Conservation (phyloP, 1,284 basidiomycete species). For the Pholiota adiposa region DNA sequence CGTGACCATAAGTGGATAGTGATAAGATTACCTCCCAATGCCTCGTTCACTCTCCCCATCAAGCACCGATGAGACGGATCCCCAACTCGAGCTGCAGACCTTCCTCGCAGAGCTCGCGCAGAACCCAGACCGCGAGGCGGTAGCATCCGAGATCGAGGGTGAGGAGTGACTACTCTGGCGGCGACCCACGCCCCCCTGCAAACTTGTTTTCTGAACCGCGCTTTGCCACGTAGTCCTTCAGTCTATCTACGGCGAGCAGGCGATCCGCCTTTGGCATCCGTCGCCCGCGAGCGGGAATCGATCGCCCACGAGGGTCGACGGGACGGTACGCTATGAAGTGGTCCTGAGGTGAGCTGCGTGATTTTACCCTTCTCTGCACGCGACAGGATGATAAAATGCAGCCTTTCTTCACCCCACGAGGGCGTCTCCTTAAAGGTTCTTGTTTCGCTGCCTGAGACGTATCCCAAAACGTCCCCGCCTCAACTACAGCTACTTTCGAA, state of each 20-base stretch:
- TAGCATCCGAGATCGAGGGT: constrained; percentile 75
- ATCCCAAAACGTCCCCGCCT: constrained; percentile 74
- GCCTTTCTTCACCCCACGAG: constrained; percentile 61
- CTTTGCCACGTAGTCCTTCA: constrained; percentile 59
- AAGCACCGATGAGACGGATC: constrained; percentile 27
- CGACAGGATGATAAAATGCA: constrained; percentile 33
- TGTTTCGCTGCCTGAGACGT: constrained; percentile 74
- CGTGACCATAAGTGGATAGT: background rate
- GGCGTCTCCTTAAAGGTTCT: constrained; percentile 65
- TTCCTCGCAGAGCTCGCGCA: constrained; percentile 51
- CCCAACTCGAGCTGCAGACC: constrained; percentile 41
- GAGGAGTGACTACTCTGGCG: constrained; percentile 27
- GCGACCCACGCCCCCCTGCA: background rate
- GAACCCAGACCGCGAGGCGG: constrained; percentile 54
- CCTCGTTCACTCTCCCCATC: constrained; percentile 27
- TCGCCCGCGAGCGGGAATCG: constrained; percentile 18
- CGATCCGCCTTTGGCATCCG: constrained; percentile 60
- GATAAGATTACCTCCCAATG: constrained; percentile 26
- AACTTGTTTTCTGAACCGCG: background rate
- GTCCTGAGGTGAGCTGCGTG: constrained; percentile 39
- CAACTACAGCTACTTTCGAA: constrained; percentile 86
- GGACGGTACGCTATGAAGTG: constrained; percentile 65
- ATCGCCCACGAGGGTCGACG: constrained; percentile 18
- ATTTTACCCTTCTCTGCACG: constrained; percentile 6
- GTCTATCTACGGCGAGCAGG: constrained; percentile 81